phyloP scores from a whole-genome alignment of 2,329 filamentous ascomycete species.

The Colletotrichum somersetense region DNA sequence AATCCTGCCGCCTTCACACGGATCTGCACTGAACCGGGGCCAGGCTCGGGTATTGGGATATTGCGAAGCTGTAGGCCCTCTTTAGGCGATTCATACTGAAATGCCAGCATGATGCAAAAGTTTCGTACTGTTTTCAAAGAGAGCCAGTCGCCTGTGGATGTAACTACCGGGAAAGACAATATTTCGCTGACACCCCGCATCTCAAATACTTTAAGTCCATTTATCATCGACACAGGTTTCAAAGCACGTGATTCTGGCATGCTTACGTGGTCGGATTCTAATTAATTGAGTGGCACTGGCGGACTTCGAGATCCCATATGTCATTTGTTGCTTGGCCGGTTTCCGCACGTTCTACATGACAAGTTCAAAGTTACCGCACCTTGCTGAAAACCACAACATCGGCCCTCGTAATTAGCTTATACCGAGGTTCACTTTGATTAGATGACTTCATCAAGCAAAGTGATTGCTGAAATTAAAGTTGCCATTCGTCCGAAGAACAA shows the following conservation, averaged over 20 bases:
- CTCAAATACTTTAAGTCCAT: not conserved
- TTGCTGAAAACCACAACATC: not conserved
- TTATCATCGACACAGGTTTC: not conserved
- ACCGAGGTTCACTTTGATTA: fast-evolving
- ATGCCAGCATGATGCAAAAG: not conserved
- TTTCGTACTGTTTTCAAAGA: fast-evolving
- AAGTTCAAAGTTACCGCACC: not conserved
- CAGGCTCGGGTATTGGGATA: slow-evolving; percentile 23
- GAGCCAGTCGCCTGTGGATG: not conserved
- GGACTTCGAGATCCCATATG: too few relatives aligned
- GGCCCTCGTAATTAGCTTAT: too few relatives aligned
- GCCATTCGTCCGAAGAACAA: not conserved
- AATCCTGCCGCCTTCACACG: slow-evolving; percentile 24
- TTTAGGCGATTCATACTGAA: not conserved
- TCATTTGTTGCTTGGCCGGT: not conserved
- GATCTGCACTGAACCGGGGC: slow-evolving; percentile 22
- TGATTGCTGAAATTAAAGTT: not conserved
- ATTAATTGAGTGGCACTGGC: not conserved
- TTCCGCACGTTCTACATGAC: not conserved
- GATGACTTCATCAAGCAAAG: not conserved
- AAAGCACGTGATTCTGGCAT: not conserved
- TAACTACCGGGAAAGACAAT: not conserved
- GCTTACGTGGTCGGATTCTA: fast-evolving
- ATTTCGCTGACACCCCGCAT: not conserved
- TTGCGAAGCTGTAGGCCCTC: slow-evolving; percentile 8